phyloP scores from a whole-genome alignment of 305 asterid genomes.

The Solanum chacoense region DNA sequence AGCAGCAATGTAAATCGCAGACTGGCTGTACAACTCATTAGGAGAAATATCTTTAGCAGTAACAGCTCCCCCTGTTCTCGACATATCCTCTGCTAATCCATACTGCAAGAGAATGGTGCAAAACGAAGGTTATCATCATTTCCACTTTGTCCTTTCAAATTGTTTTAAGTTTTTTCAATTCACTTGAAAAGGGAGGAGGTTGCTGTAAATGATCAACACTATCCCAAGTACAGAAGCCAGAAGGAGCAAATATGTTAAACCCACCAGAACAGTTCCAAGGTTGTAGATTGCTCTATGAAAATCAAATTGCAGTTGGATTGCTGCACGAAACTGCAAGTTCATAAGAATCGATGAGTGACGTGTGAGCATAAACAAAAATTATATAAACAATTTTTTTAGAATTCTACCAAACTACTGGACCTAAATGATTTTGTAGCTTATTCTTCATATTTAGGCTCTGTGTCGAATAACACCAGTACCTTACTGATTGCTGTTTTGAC shows the following conservation, averaged over 20 bases:
- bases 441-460: not conserved
- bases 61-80: slow-evolving; percentile 74
- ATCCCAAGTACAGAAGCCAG: not conserved
- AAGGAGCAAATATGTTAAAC: slow-evolving; percentile 23
- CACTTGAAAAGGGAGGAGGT: not conserved
- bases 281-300: slow-evolving; percentile 98
- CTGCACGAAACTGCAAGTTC: slow-evolving; percentile 80
- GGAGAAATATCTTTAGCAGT: slow-evolving; percentile 63
- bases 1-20: slow-evolving; percentile 96
- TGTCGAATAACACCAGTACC: slow-evolving; percentile 31
- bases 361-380: not conserved
- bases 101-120: slow-evolving; percentile 44
- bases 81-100: slow-evolving; percentile 94
- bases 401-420: not conserved
- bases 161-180: not conserved
- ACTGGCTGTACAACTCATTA: slow-evolving; percentile 90
- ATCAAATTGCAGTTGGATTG: slow-evolving; percentile 95
- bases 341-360: not conserved
- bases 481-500: slow-evolving; percentile 92
- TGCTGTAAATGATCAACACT: slow-evolving; percentile 2
- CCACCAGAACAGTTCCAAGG: slow-evolving; percentile 98
- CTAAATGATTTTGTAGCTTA: not conserved
- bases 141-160: not conserved
- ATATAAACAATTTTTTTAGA: not conserved
- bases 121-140: slow-evolving; percentile 6